These are phyloP conservation scores for Exophiala oligosperma DNA, from an alignment of 2,329 filamentous ascomycete genomes.

Conservation along the genomic window DNA sequence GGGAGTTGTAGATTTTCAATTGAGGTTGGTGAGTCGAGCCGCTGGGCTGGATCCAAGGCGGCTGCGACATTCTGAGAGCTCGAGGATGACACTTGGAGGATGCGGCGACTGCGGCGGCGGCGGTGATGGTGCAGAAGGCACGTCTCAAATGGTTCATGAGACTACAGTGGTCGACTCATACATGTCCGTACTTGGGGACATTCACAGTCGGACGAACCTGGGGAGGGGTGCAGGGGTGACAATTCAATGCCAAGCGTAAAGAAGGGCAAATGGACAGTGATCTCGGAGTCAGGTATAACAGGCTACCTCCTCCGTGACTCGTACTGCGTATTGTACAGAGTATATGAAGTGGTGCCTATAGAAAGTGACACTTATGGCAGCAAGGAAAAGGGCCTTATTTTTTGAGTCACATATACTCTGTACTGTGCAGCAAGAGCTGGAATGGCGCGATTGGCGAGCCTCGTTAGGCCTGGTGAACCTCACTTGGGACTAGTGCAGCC, in stretches of 20 bases:
- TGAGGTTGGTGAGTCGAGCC: conserved; percentile 46
- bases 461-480: neutral
- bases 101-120: too few relatives aligned
- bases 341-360: too few relatives aligned
- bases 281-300: neutral
- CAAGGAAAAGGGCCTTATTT: too few relatives aligned
- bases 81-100: conserved; percentile 5
- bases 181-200: neutral
- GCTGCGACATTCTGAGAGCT: conserved; percentile 35
- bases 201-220: neutral
- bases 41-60: conserved; percentile 46
- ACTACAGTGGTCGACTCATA: conserved; percentile 17
- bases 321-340: too few relatives aligned
- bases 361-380: too few relatives aligned
- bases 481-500: too few relatives aligned
- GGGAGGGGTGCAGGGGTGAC: neutral
- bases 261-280: neutral
- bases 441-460: neutral
- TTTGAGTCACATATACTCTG: too few relatives aligned
- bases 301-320: too few relatives aligned
- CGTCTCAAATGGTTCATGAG: conserved; percentile 21
- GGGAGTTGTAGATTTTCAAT: conserved; percentile 76
- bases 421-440: neutral
- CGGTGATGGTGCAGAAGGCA: conserved; percentile 15
- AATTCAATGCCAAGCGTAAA: neutral